A percentile compares a stretch with the other conserved stretches of the same genome.
Conservation (phyloP, 257 asterid species). For the Jacaranda copaia region DNA sequence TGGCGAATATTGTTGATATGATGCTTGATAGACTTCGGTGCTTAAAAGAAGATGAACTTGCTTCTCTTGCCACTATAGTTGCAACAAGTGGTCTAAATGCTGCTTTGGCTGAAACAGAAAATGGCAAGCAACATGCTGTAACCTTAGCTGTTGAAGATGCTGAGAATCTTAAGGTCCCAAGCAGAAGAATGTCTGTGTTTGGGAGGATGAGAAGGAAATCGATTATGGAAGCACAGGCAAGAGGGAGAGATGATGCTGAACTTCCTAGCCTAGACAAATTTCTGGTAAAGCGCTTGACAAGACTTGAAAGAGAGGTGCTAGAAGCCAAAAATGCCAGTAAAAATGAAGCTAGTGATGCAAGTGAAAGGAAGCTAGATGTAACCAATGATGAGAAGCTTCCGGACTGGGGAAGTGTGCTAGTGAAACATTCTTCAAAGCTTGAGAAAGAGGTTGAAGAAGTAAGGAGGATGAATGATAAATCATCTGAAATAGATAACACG, state of each 20-base stretch:
- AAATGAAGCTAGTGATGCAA: slow-evolving; percentile 45
- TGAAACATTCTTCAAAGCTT: slow-evolving; percentile 66
- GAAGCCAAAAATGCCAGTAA: slow-evolving; percentile 79
- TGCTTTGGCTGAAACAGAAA: slow-evolving; percentile 63
- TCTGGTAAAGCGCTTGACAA: slow-evolving; percentile 80
- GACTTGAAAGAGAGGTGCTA: slow-evolving; percentile 89
- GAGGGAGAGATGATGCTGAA: slow-evolving; percentile 43
- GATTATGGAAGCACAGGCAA: slow-evolving; percentile 30
- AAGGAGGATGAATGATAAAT: slow-evolving; percentile 36
- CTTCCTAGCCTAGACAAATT: slow-evolving; percentile 86
- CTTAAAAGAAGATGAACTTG: slow-evolving; percentile 85
- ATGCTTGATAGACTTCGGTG: slow-evolving; percentile 83
- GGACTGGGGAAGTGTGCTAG: slow-evolving; percentile 58
- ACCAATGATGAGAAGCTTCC: slow-evolving; percentile 43
- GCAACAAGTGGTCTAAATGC: slow-evolving; percentile 94
- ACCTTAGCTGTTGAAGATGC: slow-evolving; percentile 18
- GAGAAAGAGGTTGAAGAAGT: slow-evolving; percentile 72
- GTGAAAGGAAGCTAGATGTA: slow-evolving; percentile 39
- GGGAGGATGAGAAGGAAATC: slow-evolving; percentile 43
- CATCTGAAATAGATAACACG: slow-evolving; percentile 37
- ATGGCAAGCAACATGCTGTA: slow-evolving; percentile 35
- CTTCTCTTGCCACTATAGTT: slow-evolving; percentile 95
- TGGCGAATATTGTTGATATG: slow-evolving; percentile 59
- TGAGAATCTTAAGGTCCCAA: slow-evolving; percentile 37
- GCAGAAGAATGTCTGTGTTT: slow-evolving; percentile 39